Base-by-base conservation (phyloP, 164 flowering plant species). In the Magnolia kwangsiensis region DNA sequence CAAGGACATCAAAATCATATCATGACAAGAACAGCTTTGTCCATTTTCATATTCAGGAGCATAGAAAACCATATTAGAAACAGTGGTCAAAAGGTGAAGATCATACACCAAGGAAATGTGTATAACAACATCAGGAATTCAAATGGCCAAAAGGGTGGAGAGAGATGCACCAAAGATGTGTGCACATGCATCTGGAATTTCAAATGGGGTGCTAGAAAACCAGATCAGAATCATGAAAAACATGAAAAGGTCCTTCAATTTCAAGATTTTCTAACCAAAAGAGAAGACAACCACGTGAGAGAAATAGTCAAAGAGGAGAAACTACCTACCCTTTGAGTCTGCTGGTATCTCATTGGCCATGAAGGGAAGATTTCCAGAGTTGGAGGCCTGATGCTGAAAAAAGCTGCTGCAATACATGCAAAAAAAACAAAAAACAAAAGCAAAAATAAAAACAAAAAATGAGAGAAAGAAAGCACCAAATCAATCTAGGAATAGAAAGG, bases 401-500 rank as follows among this genome's bases (percentile, higher is more conserved):
- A 24, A 55, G 67, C 73, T 75, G 78, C 78, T 50, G 50, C 37
- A 67, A 19, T 21, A 0, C 24, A 65, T 63, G 69, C 31, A 67
- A 75, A 55, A 63, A 37, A 37, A 37, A 3, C 3, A 37, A 1
- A 37, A 37, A 37, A 37, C 27, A 24, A 24, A 37, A 37, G 3
- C 45, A 37, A 37, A 37, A 37, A 37, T 37, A 37, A 37, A 37
- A 37, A 37, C 5, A 37, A 37, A 37, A 37, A 37, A 65, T 51
- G 1, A 75, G 51, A n/a, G n/a, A 66, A 51, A 14, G 23, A 21
- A 59, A 27, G 31, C 73, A 67, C 21, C 18, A 55, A 24, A 18
- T 18, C 50, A 84, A 86, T 84, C 88, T 85, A 77, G 84, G 79
- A 87, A 85, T 78, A 78, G 83, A 88, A 82, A 74, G 50, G 74